These are phyloP conservation scores for Corylus avellana DNA, from an alignment of 306 rosid genomes.

Conservation along the genomic window DNA sequence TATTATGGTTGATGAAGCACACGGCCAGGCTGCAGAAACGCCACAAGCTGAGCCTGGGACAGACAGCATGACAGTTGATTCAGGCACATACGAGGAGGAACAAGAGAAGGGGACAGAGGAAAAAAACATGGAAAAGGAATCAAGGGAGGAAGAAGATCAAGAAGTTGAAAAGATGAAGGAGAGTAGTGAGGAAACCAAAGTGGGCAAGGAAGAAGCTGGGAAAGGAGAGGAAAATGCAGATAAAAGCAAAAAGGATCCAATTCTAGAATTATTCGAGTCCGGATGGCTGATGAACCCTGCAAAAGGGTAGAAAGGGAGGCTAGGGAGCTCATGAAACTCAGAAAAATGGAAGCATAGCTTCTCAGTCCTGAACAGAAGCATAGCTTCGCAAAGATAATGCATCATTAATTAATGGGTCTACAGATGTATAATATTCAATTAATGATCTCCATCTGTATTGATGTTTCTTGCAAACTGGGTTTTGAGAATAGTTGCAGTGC, in stretches of 20 bases:
- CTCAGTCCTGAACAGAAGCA: too few species aligned
- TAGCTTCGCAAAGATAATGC: too few species aligned
- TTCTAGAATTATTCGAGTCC: slow-evolving; percentile 65
- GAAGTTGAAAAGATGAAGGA: background rate
- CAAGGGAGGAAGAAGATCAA: background rate
- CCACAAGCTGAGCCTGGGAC: slow-evolving; percentile 25
- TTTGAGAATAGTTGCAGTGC: too few species aligned
- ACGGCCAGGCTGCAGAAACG: slow-evolving; percentile 10
- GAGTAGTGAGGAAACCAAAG: background rate
- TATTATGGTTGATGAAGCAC: slow-evolving; percentile 35
- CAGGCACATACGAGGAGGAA: slow-evolving; percentile 37
- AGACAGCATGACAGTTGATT: slow-evolving; percentile 2
- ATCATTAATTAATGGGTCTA: background rate
- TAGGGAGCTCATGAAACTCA: background rate
- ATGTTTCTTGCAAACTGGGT: background rate
- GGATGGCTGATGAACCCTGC: slow-evolving; percentile 59
- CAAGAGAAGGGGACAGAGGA: slow-evolving; percentile 36
- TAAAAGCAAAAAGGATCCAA: slow-evolving; percentile 30
- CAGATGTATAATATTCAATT: background rate
- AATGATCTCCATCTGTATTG: background rate
- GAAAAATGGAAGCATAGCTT: background rate
- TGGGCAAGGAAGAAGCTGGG: background rate
- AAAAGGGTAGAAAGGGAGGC: background rate
- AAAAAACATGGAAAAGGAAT: slow-evolving; percentile 3
- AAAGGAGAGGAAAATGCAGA: slow-evolving; percentile 23